These are phyloP conservation scores for Diaporthe sp. DNA, from an alignment of 2,329 filamentous ascomycete species.

Conservation along the genomic window DNA sequence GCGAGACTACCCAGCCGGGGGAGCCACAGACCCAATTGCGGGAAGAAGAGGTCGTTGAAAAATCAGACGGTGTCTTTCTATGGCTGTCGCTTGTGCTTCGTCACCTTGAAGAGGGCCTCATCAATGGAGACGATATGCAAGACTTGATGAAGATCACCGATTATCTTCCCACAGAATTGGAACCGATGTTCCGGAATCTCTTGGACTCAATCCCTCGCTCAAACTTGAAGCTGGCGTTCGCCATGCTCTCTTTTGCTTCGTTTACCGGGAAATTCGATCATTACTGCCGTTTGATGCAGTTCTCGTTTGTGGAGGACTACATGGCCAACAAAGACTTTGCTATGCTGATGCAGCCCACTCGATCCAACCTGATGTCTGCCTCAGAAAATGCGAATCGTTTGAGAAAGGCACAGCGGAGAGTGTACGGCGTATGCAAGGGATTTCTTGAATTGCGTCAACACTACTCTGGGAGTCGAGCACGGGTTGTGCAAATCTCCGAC, in stretches of 20 bases:
- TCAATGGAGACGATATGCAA: constrained; percentile 13
- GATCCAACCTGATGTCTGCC: neutral
- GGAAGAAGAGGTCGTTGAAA: neutral
- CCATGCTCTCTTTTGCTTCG: neutral
- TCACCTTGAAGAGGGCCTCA: neutral
- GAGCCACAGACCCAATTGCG: neutral
- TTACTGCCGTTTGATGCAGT: constrained; percentile 11
- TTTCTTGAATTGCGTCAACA: constrained; percentile 2
- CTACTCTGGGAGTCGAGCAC: neutral
- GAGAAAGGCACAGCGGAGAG: neutral
- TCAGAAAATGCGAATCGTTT: neutral
- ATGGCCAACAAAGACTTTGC: neutral
- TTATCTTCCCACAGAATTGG: constrained; percentile 4
- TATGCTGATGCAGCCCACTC: constrained; percentile 1
- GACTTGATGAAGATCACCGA: constrained; percentile 5
- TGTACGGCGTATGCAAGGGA: constrained; percentile 12
- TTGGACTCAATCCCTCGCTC: constrained; percentile 11
- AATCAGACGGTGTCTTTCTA: constrained; percentile 14
- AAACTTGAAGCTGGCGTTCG: neutral
- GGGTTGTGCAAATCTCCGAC: constrained; percentile 7
- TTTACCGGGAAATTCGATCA: neutral
- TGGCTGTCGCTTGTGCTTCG: constrained; percentile 8
- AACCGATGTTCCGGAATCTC: constrained; percentile 7
- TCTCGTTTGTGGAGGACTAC: constrained; percentile 6
- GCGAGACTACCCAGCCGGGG: neutral